These are phyloP conservation scores for Pythium guiyangense DNA, from an alignment of 352 stramenopile species.

Conservation along the genomic window DNA sequence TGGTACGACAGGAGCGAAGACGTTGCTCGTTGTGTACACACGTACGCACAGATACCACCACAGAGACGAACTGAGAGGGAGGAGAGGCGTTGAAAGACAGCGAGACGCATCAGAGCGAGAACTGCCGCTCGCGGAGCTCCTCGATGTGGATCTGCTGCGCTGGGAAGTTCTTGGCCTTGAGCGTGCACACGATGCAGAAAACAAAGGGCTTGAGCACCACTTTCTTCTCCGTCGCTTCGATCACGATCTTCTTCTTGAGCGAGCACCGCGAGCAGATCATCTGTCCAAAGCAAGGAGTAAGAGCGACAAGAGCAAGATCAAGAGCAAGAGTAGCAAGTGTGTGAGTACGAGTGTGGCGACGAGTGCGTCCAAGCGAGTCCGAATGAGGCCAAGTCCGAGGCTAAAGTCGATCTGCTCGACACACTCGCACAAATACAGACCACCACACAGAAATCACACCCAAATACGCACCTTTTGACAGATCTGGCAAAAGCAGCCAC, in stretches of 20 bases:
- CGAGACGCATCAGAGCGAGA: background rate
- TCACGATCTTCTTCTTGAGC: constrained; percentile 45
- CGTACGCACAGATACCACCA: no score
- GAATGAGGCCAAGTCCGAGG: no score
- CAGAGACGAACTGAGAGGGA: no score
- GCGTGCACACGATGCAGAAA: constrained; percentile 28
- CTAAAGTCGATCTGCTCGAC: no score
- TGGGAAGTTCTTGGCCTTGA: constrained; percentile 21
- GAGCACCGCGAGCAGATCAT: constrained; percentile 42
- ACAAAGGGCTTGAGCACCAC: constrained; percentile 1
- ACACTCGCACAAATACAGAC: background rate
- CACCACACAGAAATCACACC: background rate
- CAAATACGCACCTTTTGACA: constrained; percentile 16
- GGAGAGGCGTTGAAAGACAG: no score
- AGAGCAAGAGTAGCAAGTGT: background rate
- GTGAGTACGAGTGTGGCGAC: background rate
- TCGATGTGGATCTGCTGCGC: constrained; percentile 25
- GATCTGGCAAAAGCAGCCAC: no score
- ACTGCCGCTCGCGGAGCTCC: constrained; percentile 17
- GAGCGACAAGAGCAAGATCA: no score
- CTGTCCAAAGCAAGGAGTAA: constrained; percentile 18
- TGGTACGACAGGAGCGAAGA: no score
- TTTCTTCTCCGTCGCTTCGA: constrained; percentile 20
- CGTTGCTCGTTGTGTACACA: no score
- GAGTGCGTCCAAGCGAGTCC: no score